Evolutionary conservation across 2,329 filamentous ascomycete species (phyloP), one percentile per base, ranked within the genome.

Genomic region (Ophiostoma angusticollis): DNA sequence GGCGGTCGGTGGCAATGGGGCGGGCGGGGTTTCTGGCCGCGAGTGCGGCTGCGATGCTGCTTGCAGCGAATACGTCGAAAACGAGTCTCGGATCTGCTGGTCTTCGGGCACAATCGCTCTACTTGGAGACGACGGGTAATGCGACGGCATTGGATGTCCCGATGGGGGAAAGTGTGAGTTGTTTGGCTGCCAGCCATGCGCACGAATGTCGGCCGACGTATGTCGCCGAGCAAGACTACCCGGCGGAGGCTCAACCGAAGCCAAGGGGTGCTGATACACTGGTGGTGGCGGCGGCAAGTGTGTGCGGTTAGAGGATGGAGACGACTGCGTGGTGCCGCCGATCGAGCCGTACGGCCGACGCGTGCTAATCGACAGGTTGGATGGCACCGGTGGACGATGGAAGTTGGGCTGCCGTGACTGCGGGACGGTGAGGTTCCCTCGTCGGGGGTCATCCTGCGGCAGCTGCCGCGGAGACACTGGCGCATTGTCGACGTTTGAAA

Each of bases 191-290:
- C 83, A 89, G 27, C 81, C 84, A 54, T 86, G 81, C 50, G 87
- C 80, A 38, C 91, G 80, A 50, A 98, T 96, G 56, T 98, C 91
- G 42, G 91, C 91, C 28, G 87, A 89, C 2, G 91, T 98, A 60
- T 98, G 91, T 45, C 89, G 76, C 46, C 89, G 78, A 31, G 78
- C 74, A 33, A 94, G 67, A 51, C 77, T 86, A 41, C 75, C 72
- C 25, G 78, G 75, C 24, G 75, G 72, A 19, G 72, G 68, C 49
- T 78, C 68, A 23, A 74, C 67, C 60, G 68, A 46, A 67, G 68
- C 36, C 38, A 58, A 37, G 11, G 53, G 52, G 60, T 67, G 57
- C 52, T 66, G 59, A 14, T 32, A 36, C 8, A 42, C 56, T 54
- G 63, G 59, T 11, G 60, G 62, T 40, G 78, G 78, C n/a, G 76